Conservation (phyloP, 2,329 filamentous ascomycete genomes). For the Alternaria incomplexa region DNA sequence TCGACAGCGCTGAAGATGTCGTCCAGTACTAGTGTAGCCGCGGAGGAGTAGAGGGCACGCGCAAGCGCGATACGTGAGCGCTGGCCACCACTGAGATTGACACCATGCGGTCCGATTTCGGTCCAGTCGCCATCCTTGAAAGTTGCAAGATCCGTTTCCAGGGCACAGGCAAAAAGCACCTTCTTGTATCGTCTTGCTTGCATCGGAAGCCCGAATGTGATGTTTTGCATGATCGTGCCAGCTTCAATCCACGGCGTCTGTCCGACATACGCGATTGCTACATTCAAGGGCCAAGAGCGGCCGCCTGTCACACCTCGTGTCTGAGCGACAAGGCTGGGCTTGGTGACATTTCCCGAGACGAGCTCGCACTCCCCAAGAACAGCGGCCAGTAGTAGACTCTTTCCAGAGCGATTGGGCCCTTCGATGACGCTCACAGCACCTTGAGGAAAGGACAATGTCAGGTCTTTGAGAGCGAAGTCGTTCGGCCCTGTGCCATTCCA, state of each 20-base stretch:
- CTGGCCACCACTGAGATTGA: not conserved
- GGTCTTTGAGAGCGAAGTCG: not conserved
- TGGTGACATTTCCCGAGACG: not conserved
- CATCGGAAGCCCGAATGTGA: not conserved
- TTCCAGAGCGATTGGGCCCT: not conserved
- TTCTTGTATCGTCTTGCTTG: not conserved
- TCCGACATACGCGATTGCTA: not conserved
- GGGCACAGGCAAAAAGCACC: not conserved
- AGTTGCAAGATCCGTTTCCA: not conserved
- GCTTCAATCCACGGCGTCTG: not conserved
- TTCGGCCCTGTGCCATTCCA: not conserved
- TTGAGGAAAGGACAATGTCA: not conserved
- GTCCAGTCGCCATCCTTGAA: not conserved
- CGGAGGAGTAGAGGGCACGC: not conserved
- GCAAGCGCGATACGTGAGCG: not conserved
- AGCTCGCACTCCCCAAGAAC: not conserved
- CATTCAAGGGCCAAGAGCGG: not conserved
- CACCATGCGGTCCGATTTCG: not conserved
- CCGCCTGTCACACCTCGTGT: not conserved
- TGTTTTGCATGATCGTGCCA: not conserved
- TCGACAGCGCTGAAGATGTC: slow-evolving; percentile 1
- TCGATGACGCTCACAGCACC: not conserved
- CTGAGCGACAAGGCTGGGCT: not conserved
- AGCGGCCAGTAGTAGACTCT: not conserved
- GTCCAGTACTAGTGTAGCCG: not conserved